Percentiles rank a stretch among this genome's conserved stretches.
Conservation (phyloP, 352 stramenopile genomes). For the Phytophthora crassamura region DNA sequence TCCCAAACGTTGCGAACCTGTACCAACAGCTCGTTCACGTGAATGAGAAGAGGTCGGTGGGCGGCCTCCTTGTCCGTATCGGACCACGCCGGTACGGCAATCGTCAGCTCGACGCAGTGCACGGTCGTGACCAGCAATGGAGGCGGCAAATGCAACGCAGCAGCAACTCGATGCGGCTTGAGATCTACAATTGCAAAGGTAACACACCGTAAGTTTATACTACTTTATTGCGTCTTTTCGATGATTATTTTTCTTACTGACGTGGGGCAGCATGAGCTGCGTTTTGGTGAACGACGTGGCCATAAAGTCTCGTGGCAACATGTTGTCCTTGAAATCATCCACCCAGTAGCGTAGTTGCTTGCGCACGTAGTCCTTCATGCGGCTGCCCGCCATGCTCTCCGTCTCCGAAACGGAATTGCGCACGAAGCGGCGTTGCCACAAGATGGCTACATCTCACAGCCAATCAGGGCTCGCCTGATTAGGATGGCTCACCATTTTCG, state of each 20-base stretch:
- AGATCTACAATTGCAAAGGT: constrained; percentile 41
- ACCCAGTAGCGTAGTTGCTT: constrained; percentile 73
- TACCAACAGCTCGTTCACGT: constrained; percentile 56
- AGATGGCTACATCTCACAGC: constrained; percentile 26
- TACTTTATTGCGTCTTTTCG: too few relatives aligned
- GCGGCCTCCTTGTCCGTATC: constrained; percentile 53
- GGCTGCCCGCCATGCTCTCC: constrained; percentile 30
- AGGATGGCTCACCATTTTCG: constrained; percentile 6
- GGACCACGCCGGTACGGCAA: constrained; percentile 70
- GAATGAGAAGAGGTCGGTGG: constrained; percentile 57
- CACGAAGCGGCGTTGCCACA: constrained; percentile 5
- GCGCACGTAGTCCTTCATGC: constrained; percentile 79
- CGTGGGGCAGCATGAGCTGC: constrained; percentile 56
- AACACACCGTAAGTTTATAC: too few relatives aligned
- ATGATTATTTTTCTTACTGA: constrained; percentile 37
- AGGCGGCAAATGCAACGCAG: constrained; percentile 47
- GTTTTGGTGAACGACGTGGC: constrained; percentile 53
- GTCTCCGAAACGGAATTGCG: constrained; percentile 16
- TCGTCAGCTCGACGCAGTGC: constrained; percentile 57
- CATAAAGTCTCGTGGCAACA: constrained; percentile 65
- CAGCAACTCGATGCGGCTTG: constrained; percentile 66
- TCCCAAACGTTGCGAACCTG: constrained; percentile 56
- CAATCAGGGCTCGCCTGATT: neutral
- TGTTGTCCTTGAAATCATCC: constrained; percentile 64
- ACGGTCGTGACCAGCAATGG: constrained; percentile 62